Evolutionary conservation across 768 basidiomycete genomes (phyloP).

Genomic region (Harrya chromipes): DNA sequence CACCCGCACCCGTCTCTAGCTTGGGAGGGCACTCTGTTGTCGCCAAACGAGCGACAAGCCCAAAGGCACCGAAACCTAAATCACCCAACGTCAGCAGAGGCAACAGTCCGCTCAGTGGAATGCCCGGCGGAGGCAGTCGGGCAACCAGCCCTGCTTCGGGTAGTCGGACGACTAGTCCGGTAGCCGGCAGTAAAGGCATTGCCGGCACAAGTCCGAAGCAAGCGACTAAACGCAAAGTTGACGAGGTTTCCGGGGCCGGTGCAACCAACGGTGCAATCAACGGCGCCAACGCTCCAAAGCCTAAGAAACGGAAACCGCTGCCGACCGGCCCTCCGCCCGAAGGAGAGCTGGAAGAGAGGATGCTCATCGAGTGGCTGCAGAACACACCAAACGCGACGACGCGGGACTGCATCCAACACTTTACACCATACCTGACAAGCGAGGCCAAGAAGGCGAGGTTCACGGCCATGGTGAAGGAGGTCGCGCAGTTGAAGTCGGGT

Average conservation of each 20-base stretch:
- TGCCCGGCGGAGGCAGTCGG: slow-evolving; percentile 43
- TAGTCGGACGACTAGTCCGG: slow-evolving; percentile 32
- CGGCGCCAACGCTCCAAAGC: slow-evolving; percentile 36
- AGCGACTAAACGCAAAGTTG: slow-evolving; percentile 61
- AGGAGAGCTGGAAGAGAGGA: slow-evolving; percentile 57
- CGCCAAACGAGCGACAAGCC: slow-evolving; percentile 83
- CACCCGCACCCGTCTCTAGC: slow-evolving; percentile 45
- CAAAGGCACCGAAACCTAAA: slow-evolving; percentile 63
- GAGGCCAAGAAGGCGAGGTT: slow-evolving; percentile 69
- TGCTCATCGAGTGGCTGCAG: slow-evolving; percentile 76
- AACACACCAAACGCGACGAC: slow-evolving; percentile 69
- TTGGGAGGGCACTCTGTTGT: slow-evolving; percentile 77
- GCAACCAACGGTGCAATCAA: slow-evolving; percentile 10
- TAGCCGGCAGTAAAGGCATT: slow-evolving; percentile 18
- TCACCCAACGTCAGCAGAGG: slow-evolving; percentile 46
- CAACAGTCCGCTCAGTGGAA: slow-evolving; percentile 50
- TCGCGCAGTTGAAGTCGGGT: slow-evolving; percentile 68
- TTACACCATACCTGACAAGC: slow-evolving; percentile 70
- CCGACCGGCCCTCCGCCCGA: slow-evolving; percentile 39
- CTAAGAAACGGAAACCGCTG: slow-evolving; percentile 54
- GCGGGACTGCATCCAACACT: slow-evolving; percentile 76
- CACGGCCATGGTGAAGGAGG: slow-evolving; percentile 76
- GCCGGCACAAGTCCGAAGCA: slow-evolving; percentile 27
- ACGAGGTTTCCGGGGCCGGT: slow-evolving; percentile 33
- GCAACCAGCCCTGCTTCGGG: slow-evolving; percentile 47